Evolutionary conservation across 2,329 filamentous ascomycete species (phyloP).

Genomic region (Colletotrichum navitas): DNA sequence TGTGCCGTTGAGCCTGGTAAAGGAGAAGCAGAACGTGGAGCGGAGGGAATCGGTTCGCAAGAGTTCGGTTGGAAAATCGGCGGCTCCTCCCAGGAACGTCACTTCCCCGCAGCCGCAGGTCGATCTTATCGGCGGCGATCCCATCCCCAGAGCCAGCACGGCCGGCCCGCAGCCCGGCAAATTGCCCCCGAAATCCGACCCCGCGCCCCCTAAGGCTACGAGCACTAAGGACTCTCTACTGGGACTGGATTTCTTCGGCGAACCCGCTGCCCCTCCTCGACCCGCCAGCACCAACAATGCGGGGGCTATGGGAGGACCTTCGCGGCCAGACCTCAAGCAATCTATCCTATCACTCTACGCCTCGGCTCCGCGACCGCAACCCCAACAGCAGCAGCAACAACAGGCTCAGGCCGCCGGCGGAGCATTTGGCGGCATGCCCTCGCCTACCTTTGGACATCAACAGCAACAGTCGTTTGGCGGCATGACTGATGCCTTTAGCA

Average conservation of each 20-base stretch:
- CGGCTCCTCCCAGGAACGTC: constrained; percentile 47
- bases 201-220: constrained; percentile 76
- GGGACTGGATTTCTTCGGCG: constrained; percentile 92
- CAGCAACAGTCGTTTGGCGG: constrained; percentile 68
- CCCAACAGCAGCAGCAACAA: constrained; percentile 54
- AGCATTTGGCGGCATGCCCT: constrained; percentile 76
- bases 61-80: constrained; percentile 63
- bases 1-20: constrained; percentile 72
- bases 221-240: constrained; percentile 89
- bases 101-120: constrained; percentile 63
- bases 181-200: constrained; percentile 71
- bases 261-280: constrained; percentile 77
- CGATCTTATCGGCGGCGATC: constrained; percentile 87
- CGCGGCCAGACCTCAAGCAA: constrained; percentile 93
- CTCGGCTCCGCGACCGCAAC: constrained; percentile 81
- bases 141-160: constrained; percentile 77
- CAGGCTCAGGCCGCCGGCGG: constrained; percentile 57
- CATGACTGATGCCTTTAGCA: constrained; percentile 80
- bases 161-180: constrained; percentile 73
- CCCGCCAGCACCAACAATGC: constrained; percentile 85
- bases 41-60: constrained; percentile 72
- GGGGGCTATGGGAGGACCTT: constrained; percentile 71
- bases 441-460: constrained; percentile 64
- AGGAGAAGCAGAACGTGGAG: constrained; percentile 75
- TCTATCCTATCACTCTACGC: constrained; percentile 97